Evolutionary conservation across 2,329 filamentous ascomycete genomes (phyloP).

Genomic region (Pestalotiopsis sp.): DNA sequence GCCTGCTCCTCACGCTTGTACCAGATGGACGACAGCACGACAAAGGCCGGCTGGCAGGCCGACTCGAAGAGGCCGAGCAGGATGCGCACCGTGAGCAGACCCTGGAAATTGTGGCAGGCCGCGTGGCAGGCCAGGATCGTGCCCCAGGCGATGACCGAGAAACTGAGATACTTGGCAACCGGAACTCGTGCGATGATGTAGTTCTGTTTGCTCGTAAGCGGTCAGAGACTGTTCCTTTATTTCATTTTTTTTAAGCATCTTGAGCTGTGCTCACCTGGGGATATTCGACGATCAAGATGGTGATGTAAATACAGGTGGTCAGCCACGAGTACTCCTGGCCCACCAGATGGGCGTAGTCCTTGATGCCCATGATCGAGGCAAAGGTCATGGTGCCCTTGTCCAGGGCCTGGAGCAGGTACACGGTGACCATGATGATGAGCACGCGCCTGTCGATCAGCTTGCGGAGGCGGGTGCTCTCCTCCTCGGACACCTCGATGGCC

Average conservation of each 20-base stretch:
- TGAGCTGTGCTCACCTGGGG: slow-evolving; percentile 49
- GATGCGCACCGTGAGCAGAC: slow-evolving; percentile 63
- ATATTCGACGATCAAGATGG: slow-evolving; percentile 72
- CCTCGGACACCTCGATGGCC: slow-evolving; percentile 59
- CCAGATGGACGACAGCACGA: slow-evolving; percentile 71
- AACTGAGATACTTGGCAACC: slow-evolving; percentile 67
- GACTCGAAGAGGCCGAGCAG: slow-evolving; percentile 74
- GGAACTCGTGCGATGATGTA: slow-evolving; percentile 66
- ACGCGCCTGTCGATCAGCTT: slow-evolving; percentile 69
- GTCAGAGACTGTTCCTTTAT: not conserved
- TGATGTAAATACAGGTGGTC: slow-evolving; percentile 75
- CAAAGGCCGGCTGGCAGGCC: slow-evolving; percentile 68
- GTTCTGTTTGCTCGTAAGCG: slow-evolving; percentile 25
- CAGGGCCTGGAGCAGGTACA: slow-evolving; percentile 73
- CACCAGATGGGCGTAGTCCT: slow-evolving; percentile 50
- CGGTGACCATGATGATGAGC: slow-evolving; percentile 71
- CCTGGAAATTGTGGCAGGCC: slow-evolving; percentile 61
- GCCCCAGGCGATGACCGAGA: slow-evolving; percentile 69
- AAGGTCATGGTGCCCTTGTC: slow-evolving; percentile 70
- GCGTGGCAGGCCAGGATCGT: slow-evolving; percentile 62
- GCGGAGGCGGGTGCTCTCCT: slow-evolving; percentile 64
- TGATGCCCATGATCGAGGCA: slow-evolving; percentile 67
- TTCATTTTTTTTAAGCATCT: not conserved
- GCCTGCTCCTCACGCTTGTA: slow-evolving; percentile 72
- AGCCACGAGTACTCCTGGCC: slow-evolving; percentile 68